Base-by-base conservation (phyloP, 2,329 filamentous ascomycete species). In the Aquanectria penicillioides region DNA sequence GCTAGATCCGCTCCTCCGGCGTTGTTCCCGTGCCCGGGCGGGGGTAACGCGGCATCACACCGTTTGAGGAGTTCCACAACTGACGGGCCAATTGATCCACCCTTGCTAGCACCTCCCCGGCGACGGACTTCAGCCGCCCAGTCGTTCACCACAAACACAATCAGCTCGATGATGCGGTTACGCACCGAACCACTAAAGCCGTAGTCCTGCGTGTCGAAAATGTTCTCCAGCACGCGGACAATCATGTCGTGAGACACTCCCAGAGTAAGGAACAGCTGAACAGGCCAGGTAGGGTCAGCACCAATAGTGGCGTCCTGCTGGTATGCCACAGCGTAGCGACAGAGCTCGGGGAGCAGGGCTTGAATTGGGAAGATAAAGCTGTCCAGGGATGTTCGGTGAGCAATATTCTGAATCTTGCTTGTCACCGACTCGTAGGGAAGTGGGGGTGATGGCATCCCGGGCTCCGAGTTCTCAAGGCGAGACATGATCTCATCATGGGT, bases 351-450 rank as follows among this genome's bases (percentile, higher is more conserved):
- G 10, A 91, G 79, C 1, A 91, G 78, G 2, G 81, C 80, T 53
- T 82, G 77, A 7, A 89, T 83, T 0, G 86, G 87, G 76, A 91
- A 90, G 54, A 89, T 86, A 62, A 87, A 84, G 70, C 87, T 87
- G 71, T 89, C 87, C 18, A 87, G 81, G 9, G 84, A 85, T 13
- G 88, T 86, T 37, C 86, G 84, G 68, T 89, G 85, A 26, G 87
- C 86, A 68, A 90, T 88, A 55, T 84, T 84, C 59, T 87, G 84
- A 37, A 91, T 82, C 69, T 85, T 83, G 63, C 82, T 81, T 5
- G 89, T 83, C 4, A 95, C 84, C 2, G 83, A 82, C 74, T 94
- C 91, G 76, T 91, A 94, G 0, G 91, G 89, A 36, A 86, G 77
- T 2, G 74, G 83, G 57, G 73, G 82, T 3, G 72, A 72, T 3